Base-by-base conservation (phyloP, 345 rosid species). In the Isatis tinctoria region DNA sequence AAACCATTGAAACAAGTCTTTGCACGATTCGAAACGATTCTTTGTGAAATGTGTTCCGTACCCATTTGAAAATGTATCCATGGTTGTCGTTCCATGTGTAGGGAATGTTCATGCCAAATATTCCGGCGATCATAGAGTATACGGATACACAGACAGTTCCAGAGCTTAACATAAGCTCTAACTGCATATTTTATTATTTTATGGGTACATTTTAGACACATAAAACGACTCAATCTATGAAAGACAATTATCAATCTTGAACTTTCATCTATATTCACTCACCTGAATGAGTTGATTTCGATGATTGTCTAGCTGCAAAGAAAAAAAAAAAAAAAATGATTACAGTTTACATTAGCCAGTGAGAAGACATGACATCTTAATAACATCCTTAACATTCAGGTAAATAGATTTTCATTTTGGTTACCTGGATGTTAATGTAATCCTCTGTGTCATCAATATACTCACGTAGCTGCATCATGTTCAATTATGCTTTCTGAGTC, bases 231-330 rank as follows among this genome's bases (percentile, higher is more conserved):
- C 32, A 12, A 51, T 49, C 53, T 26, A 48, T 45, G 12, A 28
- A 17, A n/a, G 37, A 24, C 3, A 5, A 4, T 10, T 30, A n/a
- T 22, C 27, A 18, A 17, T 57, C 45, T 22, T 54, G 33, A 9
- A 9, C 10, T 45, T 43, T 69, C 6, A n/a, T 64, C 8, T 10
- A 4, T 44, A 69, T 60, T 37, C 44, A 65, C 74, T 68, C 16
- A 92, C 97, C 92, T 92, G 97, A 85, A 95, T 95, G n/a, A 95
- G 87, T 86, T 92, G 97, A 73, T 95, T 95, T 28, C 99, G 85
- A 80, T 90, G 96, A 74, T 88, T 95, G 84, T 95, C 97, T 32
- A 92, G 91, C 99, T 95, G 93, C 74, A 26, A 58, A 77, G 67
- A 8, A 22, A 68, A 6, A 1, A 3, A 26, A 58, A 77, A 69